Evolutionary conservation across 2,329 filamentous ascomycete genomes (phyloP), one percentile per base, ranked within the genome.

Genomic region (Colletotrichum sp.): DNA sequence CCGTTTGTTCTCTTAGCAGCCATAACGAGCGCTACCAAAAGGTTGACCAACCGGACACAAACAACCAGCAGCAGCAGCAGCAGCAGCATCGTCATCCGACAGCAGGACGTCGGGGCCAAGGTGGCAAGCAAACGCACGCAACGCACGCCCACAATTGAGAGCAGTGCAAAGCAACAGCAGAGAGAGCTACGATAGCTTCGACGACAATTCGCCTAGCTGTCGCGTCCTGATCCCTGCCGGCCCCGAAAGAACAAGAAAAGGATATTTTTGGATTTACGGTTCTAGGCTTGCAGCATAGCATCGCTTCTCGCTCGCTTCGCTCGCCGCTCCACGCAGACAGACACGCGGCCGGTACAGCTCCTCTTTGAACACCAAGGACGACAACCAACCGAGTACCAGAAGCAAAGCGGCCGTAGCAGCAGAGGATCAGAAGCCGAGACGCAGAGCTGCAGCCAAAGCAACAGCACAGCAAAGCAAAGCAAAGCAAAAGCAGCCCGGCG

Each of bases 221-320:
- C 24, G 68, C 49, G 44, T 71, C 32, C 30, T 32, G 36, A 67
- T 66, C 69, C 69, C 62, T 75, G 72, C 30, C 16, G 52, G 72
- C 30, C 16, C 62, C 44, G 39, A 49, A 12, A 49, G 18, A 49
- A 44, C 39, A n/a, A 44, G 49, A 39, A 60, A 44, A 72, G 55
- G 62, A 34, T 75, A 75, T 72, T 72, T 72, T 75, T 72, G 72
- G 69, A 75, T 68, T 68, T 75, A 63, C 55, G 26, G 62, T 63
- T 68, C 30, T 32, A 34, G 30, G 24, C 30, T 75, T 26, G 55
- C 55, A 71, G 44, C 68, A 63, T 55, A 39, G 55, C 55, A 63
- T 63, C n/a, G 55, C 55, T 44, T 72, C 62, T 36, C 60, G 60
- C 60, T 32, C 30, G 60, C 60, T 62, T 62, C 28, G 67, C 26